Conservation (phyloP, 2,329 filamentous ascomycete genomes). For the Coleophoma cylindrospora region DNA sequence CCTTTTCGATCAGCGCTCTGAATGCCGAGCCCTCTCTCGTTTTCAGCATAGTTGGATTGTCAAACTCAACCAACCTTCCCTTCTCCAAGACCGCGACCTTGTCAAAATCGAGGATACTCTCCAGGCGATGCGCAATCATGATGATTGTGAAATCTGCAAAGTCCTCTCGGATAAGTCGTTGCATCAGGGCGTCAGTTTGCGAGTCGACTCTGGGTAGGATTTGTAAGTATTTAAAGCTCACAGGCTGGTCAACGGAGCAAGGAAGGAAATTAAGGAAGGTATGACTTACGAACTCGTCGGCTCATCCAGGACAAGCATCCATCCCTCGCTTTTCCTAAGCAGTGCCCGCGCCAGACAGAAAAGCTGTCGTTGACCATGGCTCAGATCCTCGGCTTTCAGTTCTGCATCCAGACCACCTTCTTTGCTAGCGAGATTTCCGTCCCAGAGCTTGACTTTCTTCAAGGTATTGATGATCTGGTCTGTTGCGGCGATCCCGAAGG, state of each 20-base stretch:
- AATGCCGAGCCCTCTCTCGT: too few relatives aligned
- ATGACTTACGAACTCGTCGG: constrained; percentile 14
- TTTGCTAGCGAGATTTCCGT: neutral
- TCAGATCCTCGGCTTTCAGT: constrained; percentile 41
- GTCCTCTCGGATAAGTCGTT: constrained; percentile 41
- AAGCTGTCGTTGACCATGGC: constrained; percentile 36
- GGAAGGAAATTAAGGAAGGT: neutral
- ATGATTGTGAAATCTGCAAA: constrained; percentile 46
- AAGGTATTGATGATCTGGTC: constrained; percentile 32
- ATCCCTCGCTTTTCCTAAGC: constrained; percentile 27
- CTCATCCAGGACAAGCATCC: constrained; percentile 29
- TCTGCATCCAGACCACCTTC: constrained; percentile 10
- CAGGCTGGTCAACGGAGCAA: too few relatives aligned
- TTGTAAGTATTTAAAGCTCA: too few relatives aligned
- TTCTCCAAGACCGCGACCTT: constrained; percentile 36
- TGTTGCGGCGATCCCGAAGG: constrained; percentile 29
- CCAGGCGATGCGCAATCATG: constrained; percentile 20
- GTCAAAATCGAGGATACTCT: constrained; percentile 38
- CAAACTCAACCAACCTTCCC: constrained; percentile 70
- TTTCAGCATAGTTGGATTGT: constrained; percentile 69
- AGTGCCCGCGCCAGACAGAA: constrained; percentile 43
- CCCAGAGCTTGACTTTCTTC: constrained; percentile 32
- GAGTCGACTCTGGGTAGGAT: constrained; percentile 25
- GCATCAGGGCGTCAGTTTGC: constrained; percentile 51
- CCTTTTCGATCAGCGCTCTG: too few relatives aligned